Conservation (phyloP, 495 filamentous ascomycete species). For the Chaetomidium leptoderma region DNA sequence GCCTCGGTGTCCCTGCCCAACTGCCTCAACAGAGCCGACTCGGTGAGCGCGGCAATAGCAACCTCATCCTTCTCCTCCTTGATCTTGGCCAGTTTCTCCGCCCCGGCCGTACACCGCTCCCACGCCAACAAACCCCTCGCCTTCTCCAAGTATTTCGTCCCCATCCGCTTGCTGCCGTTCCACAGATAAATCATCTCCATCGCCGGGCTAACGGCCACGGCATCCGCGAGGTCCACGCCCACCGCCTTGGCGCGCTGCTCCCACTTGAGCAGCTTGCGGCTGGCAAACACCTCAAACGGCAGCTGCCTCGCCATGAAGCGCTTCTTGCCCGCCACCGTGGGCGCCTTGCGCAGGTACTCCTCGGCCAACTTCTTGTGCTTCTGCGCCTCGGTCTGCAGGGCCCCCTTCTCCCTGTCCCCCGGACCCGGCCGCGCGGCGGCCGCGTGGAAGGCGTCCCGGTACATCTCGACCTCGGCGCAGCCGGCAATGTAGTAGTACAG, state of each 20-base stretch:
- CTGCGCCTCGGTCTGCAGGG: conserved; percentile 29
- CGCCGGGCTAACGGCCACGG: conserved; percentile 73
- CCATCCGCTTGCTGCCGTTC: conserved; percentile 79
- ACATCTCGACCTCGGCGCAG: conserved; percentile 69
- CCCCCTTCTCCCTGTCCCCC: conserved; percentile 26
- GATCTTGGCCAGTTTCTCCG: conserved; percentile 54
- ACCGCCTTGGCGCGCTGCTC: conserved; percentile 68
- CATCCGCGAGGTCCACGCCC: conserved; percentile 70
- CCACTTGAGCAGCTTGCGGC: conserved; percentile 86
- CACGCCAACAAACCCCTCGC: conserved; percentile 63
- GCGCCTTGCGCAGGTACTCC: conserved; percentile 66
- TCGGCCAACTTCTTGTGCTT: conserved; percentile 58
- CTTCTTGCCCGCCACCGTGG: conserved; percentile 75
- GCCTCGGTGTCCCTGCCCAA: conserved; percentile 59
- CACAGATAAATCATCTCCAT: conserved; percentile 98
- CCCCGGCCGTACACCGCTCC: conserved; percentile 51
- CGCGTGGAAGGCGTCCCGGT: conserved; percentile 55
- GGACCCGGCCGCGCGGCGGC: conserved; percentile 54
- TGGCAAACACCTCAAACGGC: conserved; percentile 85
- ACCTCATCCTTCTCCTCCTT: conserved; percentile 72
- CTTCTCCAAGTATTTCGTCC: conserved; percentile 55
- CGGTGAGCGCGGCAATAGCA: conserved; percentile 61
- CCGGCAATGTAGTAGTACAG: conserved; percentile 90
- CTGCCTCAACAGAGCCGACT: conserved; percentile 63
- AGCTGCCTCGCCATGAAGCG: conserved; percentile 82